These are phyloP conservation scores for Colletotrichum lindemuthianum DNA, from an alignment of 2,329 filamentous ascomycete species.

Conservation along the genomic window DNA sequence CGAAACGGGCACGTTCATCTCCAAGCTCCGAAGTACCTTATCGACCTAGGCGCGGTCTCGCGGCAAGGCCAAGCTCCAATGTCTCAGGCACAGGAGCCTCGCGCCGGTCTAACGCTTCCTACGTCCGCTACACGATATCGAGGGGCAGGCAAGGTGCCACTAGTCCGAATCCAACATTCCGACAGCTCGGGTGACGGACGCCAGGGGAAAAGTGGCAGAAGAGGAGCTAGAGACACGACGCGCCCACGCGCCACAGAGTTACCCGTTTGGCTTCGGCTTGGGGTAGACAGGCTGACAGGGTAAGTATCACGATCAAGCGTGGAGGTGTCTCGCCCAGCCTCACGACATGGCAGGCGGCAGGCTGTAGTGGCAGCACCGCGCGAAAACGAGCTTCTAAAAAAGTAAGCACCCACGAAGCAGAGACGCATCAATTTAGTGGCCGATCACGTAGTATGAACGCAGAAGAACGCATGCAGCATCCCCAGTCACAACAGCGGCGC, in stretches of 20 bases:
- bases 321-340: conserved; percentile 17
- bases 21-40: neutral
- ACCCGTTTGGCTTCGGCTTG: neutral
- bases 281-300: no score
- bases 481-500: neutral
- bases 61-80: conserved; percentile 19
- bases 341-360: conserved; percentile 7
- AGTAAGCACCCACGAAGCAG: conserved; percentile 3
- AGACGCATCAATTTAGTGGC: neutral
- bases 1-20: conserved; percentile 24
- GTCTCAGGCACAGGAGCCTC: conserved; percentile 29
- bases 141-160: conserved; percentile 28
- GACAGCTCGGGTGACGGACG: conserved; percentile 25
- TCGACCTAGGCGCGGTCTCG: neutral
- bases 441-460: conserved; percentile 8
- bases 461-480: neutral
- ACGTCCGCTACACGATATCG: conserved; percentile 8
- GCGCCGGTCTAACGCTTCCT: conserved; percentile 27
- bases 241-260: conserved; percentile 30
- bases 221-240: conserved; percentile 13
- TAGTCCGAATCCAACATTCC: conserved; percentile 34
- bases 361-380: neutral
- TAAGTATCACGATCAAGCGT: neutral
- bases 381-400: neutral
- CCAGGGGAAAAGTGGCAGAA: conserved; percentile 11